Conservation (phyloP, 2,329 filamentous ascomycete genomes). For the Seiridium cupressi region DNA sequence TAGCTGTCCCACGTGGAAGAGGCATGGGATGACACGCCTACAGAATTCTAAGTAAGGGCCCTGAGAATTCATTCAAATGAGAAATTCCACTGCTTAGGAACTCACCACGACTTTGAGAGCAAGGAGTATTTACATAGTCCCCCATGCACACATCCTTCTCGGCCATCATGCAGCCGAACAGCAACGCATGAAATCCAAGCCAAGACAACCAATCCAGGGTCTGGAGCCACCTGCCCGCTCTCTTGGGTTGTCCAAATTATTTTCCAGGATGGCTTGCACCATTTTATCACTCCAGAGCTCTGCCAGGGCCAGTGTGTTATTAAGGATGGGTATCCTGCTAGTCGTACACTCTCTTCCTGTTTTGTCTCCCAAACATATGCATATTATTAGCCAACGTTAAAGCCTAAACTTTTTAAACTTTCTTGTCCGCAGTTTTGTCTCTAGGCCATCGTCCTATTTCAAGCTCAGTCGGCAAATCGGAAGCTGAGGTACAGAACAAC, state of each 20-base stretch:
- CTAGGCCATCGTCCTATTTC: neutral
- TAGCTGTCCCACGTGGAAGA: too few species aligned
- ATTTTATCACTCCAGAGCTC: neutral
- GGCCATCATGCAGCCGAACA: constrained; percentile 3
- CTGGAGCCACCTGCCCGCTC: constrained; percentile 2
- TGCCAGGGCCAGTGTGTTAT: neutral
- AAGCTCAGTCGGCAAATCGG: neutral
- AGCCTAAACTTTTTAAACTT: too few species aligned
- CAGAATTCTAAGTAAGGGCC: too few species aligned
- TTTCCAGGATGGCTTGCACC: neutral
- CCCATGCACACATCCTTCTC: neutral
- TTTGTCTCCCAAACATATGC: neutral
- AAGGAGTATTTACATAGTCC: neutral
- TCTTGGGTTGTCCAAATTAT: neutral
- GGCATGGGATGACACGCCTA: too few species aligned
- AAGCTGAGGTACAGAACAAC: neutral
- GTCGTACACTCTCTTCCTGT: neutral
- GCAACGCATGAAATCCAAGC: neutral
- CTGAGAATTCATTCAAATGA: neutral
- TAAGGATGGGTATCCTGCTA: neutral
- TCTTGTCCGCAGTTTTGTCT: too few species aligned
- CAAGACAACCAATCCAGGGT: neutral
- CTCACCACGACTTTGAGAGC: too few species aligned
- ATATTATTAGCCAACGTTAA: too few species aligned
- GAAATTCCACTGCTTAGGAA: too few species aligned